phyloP scores from a whole-genome alignment of 148 eudicot species.

The Linanthus parryae region DNA sequence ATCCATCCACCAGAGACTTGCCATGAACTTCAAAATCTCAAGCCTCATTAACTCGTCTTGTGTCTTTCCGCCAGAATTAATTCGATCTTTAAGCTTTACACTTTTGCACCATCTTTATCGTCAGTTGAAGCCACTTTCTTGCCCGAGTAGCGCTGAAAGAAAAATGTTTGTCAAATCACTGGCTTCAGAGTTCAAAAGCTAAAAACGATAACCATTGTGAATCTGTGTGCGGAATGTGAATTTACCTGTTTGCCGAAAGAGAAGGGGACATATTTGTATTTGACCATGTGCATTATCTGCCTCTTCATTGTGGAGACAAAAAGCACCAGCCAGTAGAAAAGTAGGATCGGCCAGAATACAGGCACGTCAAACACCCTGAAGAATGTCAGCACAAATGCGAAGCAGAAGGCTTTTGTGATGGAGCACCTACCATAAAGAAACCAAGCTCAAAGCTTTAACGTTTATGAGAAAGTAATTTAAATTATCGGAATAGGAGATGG shows the following conservation, averaged over 20 bases:
- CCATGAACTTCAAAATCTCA: no score
- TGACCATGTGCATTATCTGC: slow-evolving; percentile 60
- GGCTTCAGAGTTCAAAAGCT: no score
- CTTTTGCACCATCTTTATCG: slow-evolving; percentile 18
- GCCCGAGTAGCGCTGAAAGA: slow-evolving; percentile 35
- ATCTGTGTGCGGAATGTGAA: no score
- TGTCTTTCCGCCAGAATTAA: no score
- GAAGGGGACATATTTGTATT: slow-evolving; percentile 54
- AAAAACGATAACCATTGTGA: no score
- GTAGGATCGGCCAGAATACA: slow-evolving; percentile 56
- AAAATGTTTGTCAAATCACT: no score
- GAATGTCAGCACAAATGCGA: slow-evolving; percentile 50
- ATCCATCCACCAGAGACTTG: no score
- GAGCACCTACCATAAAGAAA: slow-evolving; percentile 34
- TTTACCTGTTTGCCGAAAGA: slow-evolving; percentile 47
- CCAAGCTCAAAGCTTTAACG: no score
- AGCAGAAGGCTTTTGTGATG: slow-evolving; percentile 41
- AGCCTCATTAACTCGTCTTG: no score
- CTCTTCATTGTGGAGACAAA: slow-evolving; percentile 53
- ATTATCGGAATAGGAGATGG: no score
- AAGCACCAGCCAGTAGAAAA: slow-evolving; percentile 46
- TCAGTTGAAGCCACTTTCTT: slow-evolving; percentile 34
- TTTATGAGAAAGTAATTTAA: no score
- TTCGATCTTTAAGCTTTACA: no score
- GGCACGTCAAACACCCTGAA: slow-evolving; percentile 56